phyloP scores from a whole-genome alignment of 164 flowering plant species.

The Vitis rupestris region DNA sequence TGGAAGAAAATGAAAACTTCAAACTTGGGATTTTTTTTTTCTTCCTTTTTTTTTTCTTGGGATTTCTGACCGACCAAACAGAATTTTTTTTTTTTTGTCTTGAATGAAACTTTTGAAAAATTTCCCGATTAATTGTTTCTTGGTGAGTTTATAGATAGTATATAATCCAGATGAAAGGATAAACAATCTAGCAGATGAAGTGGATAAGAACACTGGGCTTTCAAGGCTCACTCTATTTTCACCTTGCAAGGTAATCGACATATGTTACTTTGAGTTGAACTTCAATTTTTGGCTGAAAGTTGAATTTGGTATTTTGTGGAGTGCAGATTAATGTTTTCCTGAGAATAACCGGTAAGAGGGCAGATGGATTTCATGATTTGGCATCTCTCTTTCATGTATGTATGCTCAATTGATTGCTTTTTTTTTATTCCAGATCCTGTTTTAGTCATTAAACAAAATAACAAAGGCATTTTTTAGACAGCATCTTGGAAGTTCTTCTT shows the following conservation, averaged over 20 bases:
- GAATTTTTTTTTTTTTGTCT: not conserved
- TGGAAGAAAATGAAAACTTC: not conserved
- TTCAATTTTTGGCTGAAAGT: not conserved
- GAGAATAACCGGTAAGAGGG: slow-evolving; percentile 85
- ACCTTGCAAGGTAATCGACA: slow-evolving; percentile 75
- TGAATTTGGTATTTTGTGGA: not conserved
- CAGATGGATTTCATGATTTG: slow-evolving; percentile 98
- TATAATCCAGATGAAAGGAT: slow-evolving; percentile 74
- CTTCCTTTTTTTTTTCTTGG: not conserved
- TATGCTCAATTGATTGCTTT: slow-evolving; percentile 1
- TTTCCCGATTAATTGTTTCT: not conserved
- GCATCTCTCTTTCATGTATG: slow-evolving; percentile 97
- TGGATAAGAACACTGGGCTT: slow-evolving; percentile 68
- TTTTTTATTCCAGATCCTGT: not conserved
- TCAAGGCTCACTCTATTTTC: slow-evolving; percentile 87
- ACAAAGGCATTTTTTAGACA: not conserved
- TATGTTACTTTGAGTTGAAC: too few species aligned
- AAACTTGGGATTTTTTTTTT: not conserved
- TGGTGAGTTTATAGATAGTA: slow-evolving; percentile 48
- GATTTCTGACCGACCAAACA: too few species aligned
- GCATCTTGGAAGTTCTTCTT: not conserved
- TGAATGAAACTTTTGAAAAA: not conserved
- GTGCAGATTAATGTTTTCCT: slow-evolving; percentile 86
- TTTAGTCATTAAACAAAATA: not conserved
- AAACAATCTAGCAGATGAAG: slow-evolving; percentile 76